These are phyloP conservation scores for Euphorbia peplus DNA, from an alignment of 345 rosid species.

Conservation along the genomic window DNA sequence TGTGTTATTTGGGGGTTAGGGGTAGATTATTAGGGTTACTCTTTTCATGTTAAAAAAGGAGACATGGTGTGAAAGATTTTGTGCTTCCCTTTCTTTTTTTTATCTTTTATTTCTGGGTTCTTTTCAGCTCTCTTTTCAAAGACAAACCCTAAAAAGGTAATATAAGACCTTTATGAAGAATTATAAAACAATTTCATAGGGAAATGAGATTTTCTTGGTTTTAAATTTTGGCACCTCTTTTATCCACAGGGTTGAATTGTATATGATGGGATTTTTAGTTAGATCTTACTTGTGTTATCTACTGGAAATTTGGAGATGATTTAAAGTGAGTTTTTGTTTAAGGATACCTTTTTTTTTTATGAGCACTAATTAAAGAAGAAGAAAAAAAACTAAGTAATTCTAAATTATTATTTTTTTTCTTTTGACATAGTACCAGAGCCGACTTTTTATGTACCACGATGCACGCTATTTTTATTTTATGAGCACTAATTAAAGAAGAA, in stretches of 20 bases:
- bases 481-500: too few species aligned
- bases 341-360: too few species aligned
- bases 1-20: neutral
- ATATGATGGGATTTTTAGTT: neutral
- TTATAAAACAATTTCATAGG: neutral
- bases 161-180: too few species aligned
- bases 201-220: neutral
- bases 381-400: too few species aligned
- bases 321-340: too few species aligned
- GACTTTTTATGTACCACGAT: too few species aligned
- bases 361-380: too few species aligned
- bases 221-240: neutral
- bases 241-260: neutral
- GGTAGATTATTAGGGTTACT: neutral
- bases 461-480: too few species aligned
- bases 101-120: neutral
- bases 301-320: neutral
- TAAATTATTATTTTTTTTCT: too few species aligned
- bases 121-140: slow-evolving; percentile 9
- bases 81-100: neutral
- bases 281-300: neutral
- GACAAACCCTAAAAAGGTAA: neutral
- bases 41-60: slow-evolving; percentile 4
- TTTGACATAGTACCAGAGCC: too few species aligned
- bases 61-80: neutral